Base-by-base conservation (phyloP, 2,329 filamentous ascomycete species). In the Amauroascus verrucosus region DNA sequence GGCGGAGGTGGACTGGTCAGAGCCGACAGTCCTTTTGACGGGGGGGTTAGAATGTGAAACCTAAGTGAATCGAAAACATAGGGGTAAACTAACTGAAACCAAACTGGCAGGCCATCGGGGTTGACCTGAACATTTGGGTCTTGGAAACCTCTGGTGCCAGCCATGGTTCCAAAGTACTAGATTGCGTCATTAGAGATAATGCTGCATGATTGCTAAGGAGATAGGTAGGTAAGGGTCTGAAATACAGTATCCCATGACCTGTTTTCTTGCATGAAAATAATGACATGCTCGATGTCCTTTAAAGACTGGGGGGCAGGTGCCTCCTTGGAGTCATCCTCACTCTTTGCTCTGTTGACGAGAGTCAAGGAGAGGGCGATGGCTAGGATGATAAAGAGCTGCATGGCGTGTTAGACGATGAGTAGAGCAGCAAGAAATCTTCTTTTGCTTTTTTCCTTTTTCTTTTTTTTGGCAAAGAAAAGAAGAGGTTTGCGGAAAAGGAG, bases 191-290 rank as follows among this genome's bases (percentile, higher is more conserved):
- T n/a, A n/a, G n/a, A n/a, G n/a, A n/a, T n/a, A n/a, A n/a, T n/a
- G 7, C 7, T 37, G 33, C 14, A 37, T 37, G 33, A 5, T 13
- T 37, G 14, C n/a, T 37, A 13, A 1, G 14, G 14, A n/a, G 4
- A 37, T 5, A 13, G 14, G 5, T 14, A n/a, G 33, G 4, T 7
- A 14, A 33, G 22, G 2, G 18, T 22, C 14, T 13, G 16, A 32
- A 63, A 41, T 64, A 69, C 68, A 33, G 61, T 65, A 46, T 71
- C 67, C 60, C 66, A 71, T 30, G 68, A 65, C 40, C 72, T 62
- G 53, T 74, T 75, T 57, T 75, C 75, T 60, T 79, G 77, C 77
- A 80, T 80, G 64, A 79, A 79, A 9, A 79, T 72, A 9, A 79
- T 72, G 26, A 79, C 76, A 75, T 80, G 77, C 22, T 79, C 70